Evolutionary conservation across 371 early-diverging fungal genomes (phyloP).

Genomic region (Haplosporangium sp.): DNA sequence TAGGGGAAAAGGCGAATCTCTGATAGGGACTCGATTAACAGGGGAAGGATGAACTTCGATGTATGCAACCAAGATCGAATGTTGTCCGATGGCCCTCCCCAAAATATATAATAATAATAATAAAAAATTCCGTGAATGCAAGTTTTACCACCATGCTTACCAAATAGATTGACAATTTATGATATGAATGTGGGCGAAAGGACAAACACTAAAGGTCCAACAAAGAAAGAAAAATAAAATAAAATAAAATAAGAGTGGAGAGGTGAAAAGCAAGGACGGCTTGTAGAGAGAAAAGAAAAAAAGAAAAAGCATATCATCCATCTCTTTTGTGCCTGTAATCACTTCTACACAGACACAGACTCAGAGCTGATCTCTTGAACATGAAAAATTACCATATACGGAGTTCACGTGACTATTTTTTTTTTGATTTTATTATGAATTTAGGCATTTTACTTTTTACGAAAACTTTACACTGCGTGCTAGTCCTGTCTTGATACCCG

Average conservation of each 20-base stretch:
- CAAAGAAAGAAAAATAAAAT: too few relatives aligned
- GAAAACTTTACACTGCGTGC: slow-evolving; percentile 81
- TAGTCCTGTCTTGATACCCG: slow-evolving; percentile 93
- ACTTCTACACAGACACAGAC: too few relatives aligned
- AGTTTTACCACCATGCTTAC: neutral
- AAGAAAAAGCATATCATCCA: neutral
- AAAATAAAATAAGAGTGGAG: neutral
- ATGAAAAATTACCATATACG: neutral
- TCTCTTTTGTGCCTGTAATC: too few relatives aligned
- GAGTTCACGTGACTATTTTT: neutral
- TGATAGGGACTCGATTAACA: neutral
- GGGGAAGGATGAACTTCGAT: neutral
- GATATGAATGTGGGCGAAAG: neutral
- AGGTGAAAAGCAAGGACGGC: neutral
- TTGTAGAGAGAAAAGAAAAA: neutral
- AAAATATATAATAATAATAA: slow-evolving; percentile 1
- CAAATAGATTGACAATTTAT: neutral
- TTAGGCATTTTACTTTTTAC: slow-evolving; percentile 1
- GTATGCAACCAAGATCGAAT: neutral
- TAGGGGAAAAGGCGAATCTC: neutral
- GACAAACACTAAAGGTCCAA: neutral
- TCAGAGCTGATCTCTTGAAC: too few relatives aligned
- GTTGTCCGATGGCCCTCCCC: neutral
- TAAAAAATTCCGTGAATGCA: neutral
- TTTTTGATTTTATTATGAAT: too few relatives aligned